A percentile compares a stretch with the other conserved stretches of the same genome.
Evolutionary conservation across 805 yeast species (phyloP).

Genomic region (Wickerhamomyces bisporus): DNA sequence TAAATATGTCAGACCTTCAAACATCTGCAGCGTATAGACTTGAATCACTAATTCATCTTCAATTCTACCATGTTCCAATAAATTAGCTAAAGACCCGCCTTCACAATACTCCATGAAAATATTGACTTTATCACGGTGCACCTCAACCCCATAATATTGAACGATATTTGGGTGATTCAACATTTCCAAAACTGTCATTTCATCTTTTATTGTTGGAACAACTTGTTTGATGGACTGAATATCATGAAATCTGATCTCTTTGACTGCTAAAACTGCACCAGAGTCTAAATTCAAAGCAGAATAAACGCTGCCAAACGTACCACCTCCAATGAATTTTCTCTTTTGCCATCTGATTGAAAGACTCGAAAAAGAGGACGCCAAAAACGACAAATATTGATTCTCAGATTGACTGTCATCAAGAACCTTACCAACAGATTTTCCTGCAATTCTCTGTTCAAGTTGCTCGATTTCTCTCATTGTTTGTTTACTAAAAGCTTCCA

Average conservation of each 20-base stretch:
- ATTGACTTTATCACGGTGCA: slow-evolving; percentile 90
- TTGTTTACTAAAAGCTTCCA: slow-evolving; percentile 58
- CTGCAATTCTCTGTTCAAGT: slow-evolving; percentile 50
- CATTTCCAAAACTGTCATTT: slow-evolving; percentile 94
- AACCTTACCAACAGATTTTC: slow-evolving; percentile 70
- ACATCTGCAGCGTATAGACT: slow-evolving; percentile 83
- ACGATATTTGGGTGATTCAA: slow-evolving; percentile 94
- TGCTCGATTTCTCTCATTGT: slow-evolving; percentile 59
- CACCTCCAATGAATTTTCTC: slow-evolving; percentile 89
- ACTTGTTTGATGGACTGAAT: slow-evolving; percentile 77
- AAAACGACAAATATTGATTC: slow-evolving; percentile 76
- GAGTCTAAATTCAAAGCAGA: slow-evolving; percentile 90
- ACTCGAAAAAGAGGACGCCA: slow-evolving; percentile 85
- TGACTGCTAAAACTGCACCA: slow-evolving; percentile 95
- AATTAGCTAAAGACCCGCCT: slow-evolving; percentile 84
- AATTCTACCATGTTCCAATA: slow-evolving; percentile 86
- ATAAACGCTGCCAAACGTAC: slow-evolving; percentile 91
- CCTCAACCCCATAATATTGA: slow-evolving; percentile 95
- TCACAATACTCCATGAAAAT: slow-evolving; percentile 97
- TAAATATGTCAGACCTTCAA: slow-evolving; percentile 91
- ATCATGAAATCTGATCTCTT: slow-evolving; percentile 89
- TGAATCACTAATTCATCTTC: slow-evolving; percentile 93
- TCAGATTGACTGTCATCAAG: slow-evolving; percentile 84
- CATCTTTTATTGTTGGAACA: slow-evolving; percentile 88
- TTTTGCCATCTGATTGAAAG: slow-evolving; percentile 97